Evolutionary conservation across 2,329 filamentous ascomycete genomes (phyloP), one percentile per base, ranked within the genome.

Genomic region (Ophiostoma sp.): DNA sequence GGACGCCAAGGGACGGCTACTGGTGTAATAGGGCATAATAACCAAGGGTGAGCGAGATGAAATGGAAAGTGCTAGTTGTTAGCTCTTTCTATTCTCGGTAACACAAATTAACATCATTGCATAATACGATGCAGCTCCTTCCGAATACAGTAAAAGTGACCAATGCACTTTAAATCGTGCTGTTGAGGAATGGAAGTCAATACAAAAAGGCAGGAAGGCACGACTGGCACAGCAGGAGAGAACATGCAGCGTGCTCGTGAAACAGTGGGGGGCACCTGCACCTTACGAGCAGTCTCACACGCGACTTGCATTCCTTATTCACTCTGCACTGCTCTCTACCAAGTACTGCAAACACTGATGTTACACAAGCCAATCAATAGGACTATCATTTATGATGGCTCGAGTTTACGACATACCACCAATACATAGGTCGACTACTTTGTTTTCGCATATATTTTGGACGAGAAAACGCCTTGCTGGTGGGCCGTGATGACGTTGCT

Each of bases 401-500:
- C 4, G 27, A 33, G 57, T 11, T 31, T 62, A 62, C 57, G 57
- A 62, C 57, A 13, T 57, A 13, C 52, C 44, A 48, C 4, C 15
- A 41, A 41, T 13, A 62, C 27, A 62, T 13, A 62, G 15, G 57
- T 65, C 41, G 62, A 65, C 33, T 39, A 27, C n/a, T 64, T 64
- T 64, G 10, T 20, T 64, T 36, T 64, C 1, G 33, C 6, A 17
- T n/a, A 6, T 2, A 64, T 23, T 20, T n/a, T 23, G 44, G 5
- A 48, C 44, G 20, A 39, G 62, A 65, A 65, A 39, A 65, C 62
- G 62, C 62, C 62, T 65, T 65, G 62, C 62, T 35, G 33, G 62
- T 65, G 62, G 62, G 33, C 62, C 33, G 35, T 65, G 62, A 65
- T 65, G 62, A 65, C 62, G 62, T 65, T 65, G 62, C 62, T 65